Percentiles rank a stretch among this genome's conserved stretches.
Conservation (phyloP, 495 filamentous ascomycete genomes). For the Glutinoglossum americanum region DNA sequence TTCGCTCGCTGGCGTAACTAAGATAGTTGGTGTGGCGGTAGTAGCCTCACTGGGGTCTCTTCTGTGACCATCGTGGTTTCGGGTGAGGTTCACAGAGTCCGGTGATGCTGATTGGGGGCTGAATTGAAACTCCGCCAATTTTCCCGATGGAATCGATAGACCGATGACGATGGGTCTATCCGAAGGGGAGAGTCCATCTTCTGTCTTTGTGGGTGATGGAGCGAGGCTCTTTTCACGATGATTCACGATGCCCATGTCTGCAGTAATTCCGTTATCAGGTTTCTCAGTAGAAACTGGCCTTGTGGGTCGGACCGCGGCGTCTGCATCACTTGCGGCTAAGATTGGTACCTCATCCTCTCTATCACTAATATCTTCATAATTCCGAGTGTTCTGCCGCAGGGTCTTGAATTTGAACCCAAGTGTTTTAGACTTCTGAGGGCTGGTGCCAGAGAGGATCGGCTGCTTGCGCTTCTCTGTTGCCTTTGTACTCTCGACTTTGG, state of each 20-base stretch:
- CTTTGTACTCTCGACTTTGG: neutral
- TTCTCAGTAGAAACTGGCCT: neutral
- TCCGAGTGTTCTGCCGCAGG: neutral
- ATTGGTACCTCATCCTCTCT: neutral
- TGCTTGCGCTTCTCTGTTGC: neutral
- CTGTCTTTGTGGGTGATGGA: slow-evolving; percentile 1
- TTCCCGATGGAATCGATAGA: slow-evolving; percentile 41
- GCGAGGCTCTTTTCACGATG: neutral
- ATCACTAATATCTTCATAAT: neutral
- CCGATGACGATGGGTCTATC: slow-evolving; percentile 65
- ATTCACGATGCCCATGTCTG: neutral
- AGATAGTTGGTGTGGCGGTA: slow-evolving; percentile 32
- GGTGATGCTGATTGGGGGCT: slow-evolving; percentile 29
- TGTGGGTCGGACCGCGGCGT: neutral
- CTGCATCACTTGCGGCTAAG: neutral
- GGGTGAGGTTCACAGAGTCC: slow-evolving; percentile 9
- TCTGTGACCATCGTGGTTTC: slow-evolving; percentile 5
- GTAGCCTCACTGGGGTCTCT: slow-evolving; percentile 10
- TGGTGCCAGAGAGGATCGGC: neutral
- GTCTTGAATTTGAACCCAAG: neutral
- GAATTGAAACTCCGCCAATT: slow-evolving; percentile 26
- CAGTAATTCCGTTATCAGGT: neutral
- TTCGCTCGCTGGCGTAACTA: slow-evolving; percentile 45
- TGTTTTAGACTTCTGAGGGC: neutral
- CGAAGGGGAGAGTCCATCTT: slow-evolving; percentile 46